A percentile compares a stretch with the other conserved stretches of the same genome.
These are phyloP conservation scores for Niebla homalea DNA, from an alignment of 495 filamentous ascomycete genomes.

Conservation along the genomic window DNA sequence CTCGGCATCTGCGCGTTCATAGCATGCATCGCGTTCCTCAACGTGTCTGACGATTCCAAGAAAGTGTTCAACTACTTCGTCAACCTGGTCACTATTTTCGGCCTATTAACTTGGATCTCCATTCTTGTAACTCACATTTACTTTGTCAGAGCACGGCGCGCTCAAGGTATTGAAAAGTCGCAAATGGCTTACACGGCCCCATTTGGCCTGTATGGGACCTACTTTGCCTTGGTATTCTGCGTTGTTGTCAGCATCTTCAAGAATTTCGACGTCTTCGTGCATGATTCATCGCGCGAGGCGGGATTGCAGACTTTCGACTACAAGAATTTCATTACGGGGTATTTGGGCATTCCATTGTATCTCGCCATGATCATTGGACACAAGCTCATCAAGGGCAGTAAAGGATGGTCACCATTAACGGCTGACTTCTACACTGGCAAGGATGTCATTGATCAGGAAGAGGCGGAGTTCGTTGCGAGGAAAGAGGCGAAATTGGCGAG, in stretches of 20 bases:
- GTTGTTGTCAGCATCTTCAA: constrained; percentile 61
- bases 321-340: constrained; percentile 68
- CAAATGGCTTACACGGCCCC: constrained; percentile 62
- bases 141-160: constrained; percentile 61
- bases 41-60: constrained; percentile 52
- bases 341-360: constrained; percentile 72
- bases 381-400: constrained; percentile 42
- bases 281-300: constrained; percentile 16
- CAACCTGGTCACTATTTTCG: constrained; percentile 71
- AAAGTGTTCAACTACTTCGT: constrained; percentile 76
- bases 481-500: constrained; percentile 35
- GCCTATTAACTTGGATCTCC: constrained; percentile 60
- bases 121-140: constrained; percentile 71
- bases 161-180: constrained; percentile 52
- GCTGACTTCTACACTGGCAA: constrained; percentile 63
- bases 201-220: constrained; percentile 54
- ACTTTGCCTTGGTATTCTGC: constrained; percentile 53
- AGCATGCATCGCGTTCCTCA: constrained; percentile 65
- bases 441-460: constrained; percentile 59
- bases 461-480: constrained; percentile 50
- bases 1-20: constrained; percentile 49
- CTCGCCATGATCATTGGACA: constrained; percentile 58
- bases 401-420: constrained; percentile 39
- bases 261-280: constrained; percentile 60
- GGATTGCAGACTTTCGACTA: constrained; percentile 38